Conservation (phyloP, 2,329 filamentous ascomycete species). For the Ilyonectria sp. region DNA sequence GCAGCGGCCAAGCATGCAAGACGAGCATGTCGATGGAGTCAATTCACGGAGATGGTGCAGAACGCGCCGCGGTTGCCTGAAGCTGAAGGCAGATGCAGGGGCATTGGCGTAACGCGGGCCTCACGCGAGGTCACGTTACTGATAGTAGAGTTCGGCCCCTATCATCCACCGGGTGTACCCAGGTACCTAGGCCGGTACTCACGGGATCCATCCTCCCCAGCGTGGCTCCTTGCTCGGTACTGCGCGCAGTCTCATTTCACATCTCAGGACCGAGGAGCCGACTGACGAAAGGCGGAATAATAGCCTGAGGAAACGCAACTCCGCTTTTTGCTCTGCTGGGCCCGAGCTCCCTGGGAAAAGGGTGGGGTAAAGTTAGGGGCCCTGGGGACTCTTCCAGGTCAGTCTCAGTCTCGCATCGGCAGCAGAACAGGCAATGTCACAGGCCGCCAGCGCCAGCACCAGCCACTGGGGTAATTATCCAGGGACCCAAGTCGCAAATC, state of each 20-base stretch:
- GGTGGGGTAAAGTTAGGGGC: not conserved
- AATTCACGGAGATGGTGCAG: not conserved
- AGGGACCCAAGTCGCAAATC: slow-evolving; percentile 7
- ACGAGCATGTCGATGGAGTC: not conserved
- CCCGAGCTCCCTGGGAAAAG: not conserved
- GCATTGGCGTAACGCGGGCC: slow-evolving; percentile 15
- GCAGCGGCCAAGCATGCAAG: not conserved
- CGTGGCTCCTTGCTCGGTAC: too few species aligned
- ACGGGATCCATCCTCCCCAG: too few species aligned
- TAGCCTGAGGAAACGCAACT: not conserved
- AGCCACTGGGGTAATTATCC: slow-evolving; percentile 1
- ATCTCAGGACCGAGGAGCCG: not conserved
- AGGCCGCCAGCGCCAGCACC: not conserved
- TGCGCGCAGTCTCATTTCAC: not conserved
- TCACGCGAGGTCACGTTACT: slow-evolving; percentile 34
- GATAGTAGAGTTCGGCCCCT: not conserved
- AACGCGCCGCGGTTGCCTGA: not conserved
- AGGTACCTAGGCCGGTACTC: too few species aligned
- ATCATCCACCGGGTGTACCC: not conserved
- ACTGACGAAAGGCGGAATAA: not conserved
- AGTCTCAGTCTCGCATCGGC: not conserved
- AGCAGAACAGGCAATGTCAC: slow-evolving; percentile 17
- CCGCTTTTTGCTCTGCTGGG: not conserved
- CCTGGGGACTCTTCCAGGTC: not conserved
- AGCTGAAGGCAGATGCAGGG: not conserved